Percentiles rank a stretch among this genome's conserved stretches.
These are phyloP conservation scores for Sporothrix curviconia DNA, from an alignment of 2,329 filamentous ascomycete genomes.

Conservation along the genomic window DNA sequence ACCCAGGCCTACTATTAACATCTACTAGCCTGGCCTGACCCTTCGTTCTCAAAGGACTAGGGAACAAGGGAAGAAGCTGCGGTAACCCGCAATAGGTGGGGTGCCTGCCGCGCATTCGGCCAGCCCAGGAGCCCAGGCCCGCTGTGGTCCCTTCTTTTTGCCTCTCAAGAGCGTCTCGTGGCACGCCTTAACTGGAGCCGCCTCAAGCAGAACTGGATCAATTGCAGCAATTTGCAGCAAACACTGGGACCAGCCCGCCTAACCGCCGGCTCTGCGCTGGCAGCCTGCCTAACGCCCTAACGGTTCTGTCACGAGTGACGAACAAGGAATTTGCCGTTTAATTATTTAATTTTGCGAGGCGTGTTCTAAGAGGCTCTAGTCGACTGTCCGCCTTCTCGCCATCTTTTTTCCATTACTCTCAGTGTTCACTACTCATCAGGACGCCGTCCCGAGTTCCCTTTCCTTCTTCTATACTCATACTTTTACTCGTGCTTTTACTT, in stretches of 20 bases:
- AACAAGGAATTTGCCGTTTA: slow-evolving; percentile 8
- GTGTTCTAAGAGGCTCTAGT: neutral
- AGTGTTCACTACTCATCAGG: too few relatives aligned
- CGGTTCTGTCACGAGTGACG: neutral
- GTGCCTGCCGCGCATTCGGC: too few relatives aligned
- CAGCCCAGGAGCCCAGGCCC: too few relatives aligned
- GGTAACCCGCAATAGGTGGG: too few relatives aligned
- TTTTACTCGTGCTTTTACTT: too few relatives aligned
- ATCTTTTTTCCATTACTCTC: neutral
- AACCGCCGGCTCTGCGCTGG: neutral
- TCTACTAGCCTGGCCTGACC: too few relatives aligned
- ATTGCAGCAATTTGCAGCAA: too few relatives aligned
- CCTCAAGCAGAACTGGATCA: too few relatives aligned
- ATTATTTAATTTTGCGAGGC: slow-evolving; percentile 1
- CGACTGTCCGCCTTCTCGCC: neutral
- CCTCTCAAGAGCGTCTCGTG: slow-evolving; percentile 4
- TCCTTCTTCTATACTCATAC: neutral
- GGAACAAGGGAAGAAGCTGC: too few relatives aligned
- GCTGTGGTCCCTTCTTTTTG: neutral
- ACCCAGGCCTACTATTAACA: too few relatives aligned
- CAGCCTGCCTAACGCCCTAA: neutral
- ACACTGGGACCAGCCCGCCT: slow-evolving; percentile 2
- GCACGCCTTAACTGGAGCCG: neutral
- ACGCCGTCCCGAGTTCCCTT: too few relatives aligned
- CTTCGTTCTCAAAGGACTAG: too few relatives aligned